These are phyloP conservation scores for Micromonas commoda DNA, from an alignment of 139 green algal species.

Conservation along the genomic window DNA sequence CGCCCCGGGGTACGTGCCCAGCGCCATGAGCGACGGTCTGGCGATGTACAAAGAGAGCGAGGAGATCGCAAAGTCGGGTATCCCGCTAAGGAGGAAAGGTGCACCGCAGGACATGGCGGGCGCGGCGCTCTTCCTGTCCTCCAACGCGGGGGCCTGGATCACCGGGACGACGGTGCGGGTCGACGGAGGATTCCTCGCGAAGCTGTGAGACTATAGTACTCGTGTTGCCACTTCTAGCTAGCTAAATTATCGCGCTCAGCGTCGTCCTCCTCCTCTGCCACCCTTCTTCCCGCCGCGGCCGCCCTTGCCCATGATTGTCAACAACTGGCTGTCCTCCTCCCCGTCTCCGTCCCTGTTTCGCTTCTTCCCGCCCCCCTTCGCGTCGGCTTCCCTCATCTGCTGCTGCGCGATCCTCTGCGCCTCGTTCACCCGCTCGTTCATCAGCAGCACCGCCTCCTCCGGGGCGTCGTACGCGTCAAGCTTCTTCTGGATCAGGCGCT, in stretches of 20 bases:
- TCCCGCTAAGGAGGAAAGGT: slow-evolving; percentile 10
- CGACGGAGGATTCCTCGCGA: slow-evolving; percentile 26
- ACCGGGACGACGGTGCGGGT: slow-evolving; percentile 4
- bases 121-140: slow-evolving; percentile 19
- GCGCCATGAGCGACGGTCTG: slow-evolving; percentile 23
- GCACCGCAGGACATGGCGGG: slow-evolving; percentile 19
- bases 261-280: neutral
- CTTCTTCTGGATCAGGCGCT: slow-evolving; percentile 75
- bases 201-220: neutral
- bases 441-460: slow-evolving; percentile 62
- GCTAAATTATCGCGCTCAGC: neutral
- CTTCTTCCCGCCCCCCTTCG: slow-evolving; percentile 16
- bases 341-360: slow-evolving; percentile 11
- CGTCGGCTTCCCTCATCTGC: slow-evolving; percentile 21
- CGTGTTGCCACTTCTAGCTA: neutral
- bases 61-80: neutral
- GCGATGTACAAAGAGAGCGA: slow-evolving; percentile 1
- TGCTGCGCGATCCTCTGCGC: slow-evolving; percentile 41
- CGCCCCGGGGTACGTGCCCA: slow-evolving; percentile 29
- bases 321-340: neutral
- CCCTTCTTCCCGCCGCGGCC: neutral
- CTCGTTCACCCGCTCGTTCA: slow-evolving; percentile 76
- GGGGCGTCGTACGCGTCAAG: slow-evolving; percentile 73
- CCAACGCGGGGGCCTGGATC: slow-evolving; percentile 12
- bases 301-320: slow-evolving; percentile 7